These are phyloP conservation scores for Samsoniella hepiali DNA, from an alignment of 2,329 filamentous ascomycete genomes.

Conservation along the genomic window DNA sequence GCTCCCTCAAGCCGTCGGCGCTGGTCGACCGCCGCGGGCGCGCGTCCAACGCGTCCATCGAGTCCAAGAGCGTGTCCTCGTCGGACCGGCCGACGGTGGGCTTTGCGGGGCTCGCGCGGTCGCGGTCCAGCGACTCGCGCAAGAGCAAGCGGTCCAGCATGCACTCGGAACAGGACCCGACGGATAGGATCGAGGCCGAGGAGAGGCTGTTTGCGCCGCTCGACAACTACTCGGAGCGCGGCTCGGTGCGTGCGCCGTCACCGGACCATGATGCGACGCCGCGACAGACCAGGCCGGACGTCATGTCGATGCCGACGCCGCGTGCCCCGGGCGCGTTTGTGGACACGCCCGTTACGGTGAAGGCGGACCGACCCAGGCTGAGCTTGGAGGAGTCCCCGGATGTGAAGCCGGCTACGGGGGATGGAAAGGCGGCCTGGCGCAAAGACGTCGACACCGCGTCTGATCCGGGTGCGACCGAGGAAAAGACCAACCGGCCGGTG, in stretches of 20 bases:
- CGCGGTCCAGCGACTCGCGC: conserved; percentile 44
- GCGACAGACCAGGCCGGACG: conserved; percentile 40
- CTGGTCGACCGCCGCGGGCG: conserved; percentile 3
- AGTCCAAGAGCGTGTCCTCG: conserved; percentile 10
- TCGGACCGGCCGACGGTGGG: conserved; percentile 42
- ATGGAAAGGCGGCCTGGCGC: conserved; percentile 27
- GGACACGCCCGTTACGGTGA: conserved; percentile 51
- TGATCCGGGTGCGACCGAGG: conserved; percentile 15
- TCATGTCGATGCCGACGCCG: conserved; percentile 50
- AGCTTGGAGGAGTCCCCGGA: conserved; percentile 20
- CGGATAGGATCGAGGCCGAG: conserved; percentile 55
- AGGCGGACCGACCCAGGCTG: conserved; percentile 25
- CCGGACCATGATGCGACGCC: conserved; percentile 44
- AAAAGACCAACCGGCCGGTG: conserved; percentile 17
- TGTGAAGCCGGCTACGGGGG: conserved; percentile 22
- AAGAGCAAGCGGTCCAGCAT: conserved; percentile 48
- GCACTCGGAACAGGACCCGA: conserved; percentile 52
- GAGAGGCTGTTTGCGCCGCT: conserved; percentile 53
- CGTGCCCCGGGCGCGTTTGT: conserved; percentile 54
- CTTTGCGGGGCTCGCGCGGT: conserved; percentile 44
- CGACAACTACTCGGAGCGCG: conserved; percentile 55
- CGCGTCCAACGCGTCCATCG: conserved; percentile 13
- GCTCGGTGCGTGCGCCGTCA: conserved; percentile 51
- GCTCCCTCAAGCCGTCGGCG: conserved; percentile 10
- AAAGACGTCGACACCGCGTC: conserved; percentile 32